Percentiles rank a stretch among this genome's conserved stretches.
Conservation (phyloP, 139 green algal genomes). For the Micromonas pusilla region DNA sequence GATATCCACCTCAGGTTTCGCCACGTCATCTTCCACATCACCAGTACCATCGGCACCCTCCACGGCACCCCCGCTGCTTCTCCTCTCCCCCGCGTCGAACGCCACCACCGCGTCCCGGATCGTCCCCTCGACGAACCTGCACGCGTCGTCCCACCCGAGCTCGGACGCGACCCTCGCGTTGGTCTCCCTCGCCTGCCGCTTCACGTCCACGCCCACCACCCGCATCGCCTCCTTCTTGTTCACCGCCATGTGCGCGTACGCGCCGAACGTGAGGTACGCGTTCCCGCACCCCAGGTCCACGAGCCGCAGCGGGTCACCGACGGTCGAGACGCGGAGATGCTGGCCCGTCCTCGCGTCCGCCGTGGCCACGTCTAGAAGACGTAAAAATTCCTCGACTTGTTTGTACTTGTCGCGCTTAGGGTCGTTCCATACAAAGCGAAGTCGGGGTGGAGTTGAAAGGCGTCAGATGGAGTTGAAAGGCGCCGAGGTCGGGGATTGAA, state of each 20-base stretch:
- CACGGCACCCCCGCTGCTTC: too few relatives aligned
- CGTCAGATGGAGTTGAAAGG: too few relatives aligned
- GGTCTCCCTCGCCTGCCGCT: conserved; percentile 37
- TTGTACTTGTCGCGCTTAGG: conserved; percentile 39
- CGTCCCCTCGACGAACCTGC: conserved; percentile 7
- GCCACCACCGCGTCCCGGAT: not conserved
- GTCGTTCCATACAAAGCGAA: too few relatives aligned
- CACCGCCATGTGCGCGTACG: conserved; percentile 46
- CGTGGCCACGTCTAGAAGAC: conserved; percentile 40
- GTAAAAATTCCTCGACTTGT: conserved; percentile 56
- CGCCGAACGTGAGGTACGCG: conserved; percentile 53
- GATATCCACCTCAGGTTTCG: conserved; percentile 36
- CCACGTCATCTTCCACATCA: too few relatives aligned
- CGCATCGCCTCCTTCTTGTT: conserved; percentile 16
- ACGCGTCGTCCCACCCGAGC: conserved; percentile 10
- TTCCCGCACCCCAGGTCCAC: conserved; percentile 56
- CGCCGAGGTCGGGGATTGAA: too few relatives aligned
- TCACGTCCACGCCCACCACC: conserved; percentile 52
- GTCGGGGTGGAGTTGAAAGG: too few relatives aligned
- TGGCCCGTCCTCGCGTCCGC: conserved; percentile 28
- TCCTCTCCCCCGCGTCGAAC: conserved; percentile 4
- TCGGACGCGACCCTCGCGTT: conserved; percentile 7
- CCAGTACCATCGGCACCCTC: not conserved
- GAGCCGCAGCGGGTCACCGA: conserved; percentile 33
- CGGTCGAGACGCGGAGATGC: conserved; percentile 17